These are phyloP conservation scores for Vinca minor DNA, from an alignment of 257 asterid species.

Conservation along the genomic window DNA sequence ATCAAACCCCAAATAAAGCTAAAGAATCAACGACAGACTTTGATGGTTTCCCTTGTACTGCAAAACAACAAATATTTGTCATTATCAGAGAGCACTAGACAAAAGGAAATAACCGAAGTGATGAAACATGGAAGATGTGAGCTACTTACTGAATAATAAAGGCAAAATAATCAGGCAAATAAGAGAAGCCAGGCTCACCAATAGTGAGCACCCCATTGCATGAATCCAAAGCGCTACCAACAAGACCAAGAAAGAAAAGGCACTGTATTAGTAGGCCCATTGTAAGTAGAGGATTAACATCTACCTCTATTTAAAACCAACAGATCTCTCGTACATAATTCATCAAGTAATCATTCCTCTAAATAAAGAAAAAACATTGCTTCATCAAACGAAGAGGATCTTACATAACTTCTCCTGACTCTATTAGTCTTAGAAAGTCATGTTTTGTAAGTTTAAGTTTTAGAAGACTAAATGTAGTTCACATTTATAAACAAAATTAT, in stretches of 20 bases:
- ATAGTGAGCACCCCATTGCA: constrained; percentile 91
- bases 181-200: constrained; percentile 99
- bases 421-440: background rate
- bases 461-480: background rate
- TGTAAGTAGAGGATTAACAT: too few species aligned
- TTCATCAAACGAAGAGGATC: background rate
- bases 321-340: background rate
- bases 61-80: constrained; percentile 20
- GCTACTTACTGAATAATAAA: constrained; percentile 62
- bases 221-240: constrained; percentile 72
- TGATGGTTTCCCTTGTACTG: constrained; percentile 93
- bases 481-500: background rate
- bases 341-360: background rate
- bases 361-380: background rate
- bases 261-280: too few species aligned
- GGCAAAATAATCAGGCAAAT: constrained; percentile 92
- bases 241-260: too few species aligned
- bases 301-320: background rate
- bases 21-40: constrained; percentile 74
- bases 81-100: constrained; percentile 1
- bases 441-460: background rate
- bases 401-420: background rate
- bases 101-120: constrained; percentile 8
- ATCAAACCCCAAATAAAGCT: constrained; percentile 89
- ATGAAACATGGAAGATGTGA: background rate